Base-by-base conservation (phyloP, 345 rosid genomes). In the Acer yangbiense region DNA sequence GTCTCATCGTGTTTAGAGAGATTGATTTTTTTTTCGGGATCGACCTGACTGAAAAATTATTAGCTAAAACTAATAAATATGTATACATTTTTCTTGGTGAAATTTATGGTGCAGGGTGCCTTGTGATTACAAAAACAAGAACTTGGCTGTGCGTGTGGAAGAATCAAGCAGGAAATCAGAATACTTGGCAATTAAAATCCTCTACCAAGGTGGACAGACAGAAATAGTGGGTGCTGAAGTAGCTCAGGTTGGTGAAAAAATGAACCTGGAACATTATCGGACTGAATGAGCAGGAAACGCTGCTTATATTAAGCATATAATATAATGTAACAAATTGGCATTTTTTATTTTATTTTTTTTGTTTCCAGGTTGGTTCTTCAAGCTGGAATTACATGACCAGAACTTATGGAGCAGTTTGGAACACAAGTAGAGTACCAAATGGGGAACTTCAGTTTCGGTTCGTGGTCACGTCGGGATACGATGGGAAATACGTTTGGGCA, bases 151-250 rank as follows among this genome's bases (percentile, higher is more conserved):
- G 25, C 81, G 97, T 70, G 99, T 96, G 1, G 98, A 94, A 85
- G 99, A 96, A 83, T 90, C 99, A 61, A 96, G 97, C 86, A 46
- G 82, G 16, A 88, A 96, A 35, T 92, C 97, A 61, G 20, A 86
- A 68, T 91, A 94, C 83, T 76, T 96, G 78, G 92, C 97, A 17
- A 73, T 96, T 8, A 91, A 92, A 81, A 60, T 94, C 52, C 79
- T 94, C 75, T 86, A 91, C 80, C 98, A 94, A 81, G 99, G 99
- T 23, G 99, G 99, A 10, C 98, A 96, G 82, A 96, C 99, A 1
- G 98, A 96, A 73, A 74, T 96, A 0, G 98, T 96, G 12, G 90
- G 78, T 68, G 81, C 94, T 3, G 98, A 94, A 80, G 87, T 94
- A 9, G 97, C 98, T 27, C 83, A 82, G 81, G 93, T 89, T 14